A percentile compares a stretch with the other conserved stretches of the same genome.
Conservation (phyloP, 768 basidiomycete species). For the Dendrothele bispora region DNA sequence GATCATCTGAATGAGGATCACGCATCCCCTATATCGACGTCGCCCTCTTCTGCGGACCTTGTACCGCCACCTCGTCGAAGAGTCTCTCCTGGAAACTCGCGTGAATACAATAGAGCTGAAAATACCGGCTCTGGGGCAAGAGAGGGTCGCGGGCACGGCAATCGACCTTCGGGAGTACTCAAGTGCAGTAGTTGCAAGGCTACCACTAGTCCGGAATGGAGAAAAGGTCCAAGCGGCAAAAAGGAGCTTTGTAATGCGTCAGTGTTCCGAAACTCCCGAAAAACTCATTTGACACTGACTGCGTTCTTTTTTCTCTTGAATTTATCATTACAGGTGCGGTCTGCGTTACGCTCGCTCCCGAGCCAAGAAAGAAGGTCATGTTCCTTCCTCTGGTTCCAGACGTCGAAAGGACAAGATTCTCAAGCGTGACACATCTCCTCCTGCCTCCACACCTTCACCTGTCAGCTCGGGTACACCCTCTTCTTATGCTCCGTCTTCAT, state of each 20-base stretch:
- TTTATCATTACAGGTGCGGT: constrained; percentile 58
- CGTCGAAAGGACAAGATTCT: constrained; percentile 58
- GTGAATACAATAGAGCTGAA: neutral
- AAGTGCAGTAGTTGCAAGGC: constrained; percentile 81
- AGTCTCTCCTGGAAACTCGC: constrained; percentile 21
- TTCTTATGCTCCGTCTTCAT: constrained; percentile 6
- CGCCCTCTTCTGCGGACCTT: constrained; percentile 34
- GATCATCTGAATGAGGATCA: neutral
- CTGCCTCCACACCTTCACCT: constrained; percentile 7
- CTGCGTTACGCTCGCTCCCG: constrained; percentile 84
- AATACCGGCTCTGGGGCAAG: neutral
- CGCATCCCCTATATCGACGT: constrained; percentile 18
- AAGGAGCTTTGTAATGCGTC: constrained; percentile 94
- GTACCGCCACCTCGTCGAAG: constrained; percentile 60
- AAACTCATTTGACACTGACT: neutral
- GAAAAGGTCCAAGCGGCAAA: constrained; percentile 87
- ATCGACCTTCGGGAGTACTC: constrained; percentile 70
- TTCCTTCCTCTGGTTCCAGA: constrained; percentile 49
- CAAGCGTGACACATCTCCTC: constrained; percentile 5
- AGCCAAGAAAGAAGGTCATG: constrained; percentile 82
- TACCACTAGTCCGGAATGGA: constrained; percentile 85
- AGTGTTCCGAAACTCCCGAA: constrained; percentile 31
- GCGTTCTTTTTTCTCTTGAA: neutral
- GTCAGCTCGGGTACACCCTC: neutral
- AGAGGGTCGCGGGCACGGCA: constrained; percentile 49